phyloP scores from a whole-genome alignment of 78 protist genomes.

The Capsaspora owczarzaki region DNA sequence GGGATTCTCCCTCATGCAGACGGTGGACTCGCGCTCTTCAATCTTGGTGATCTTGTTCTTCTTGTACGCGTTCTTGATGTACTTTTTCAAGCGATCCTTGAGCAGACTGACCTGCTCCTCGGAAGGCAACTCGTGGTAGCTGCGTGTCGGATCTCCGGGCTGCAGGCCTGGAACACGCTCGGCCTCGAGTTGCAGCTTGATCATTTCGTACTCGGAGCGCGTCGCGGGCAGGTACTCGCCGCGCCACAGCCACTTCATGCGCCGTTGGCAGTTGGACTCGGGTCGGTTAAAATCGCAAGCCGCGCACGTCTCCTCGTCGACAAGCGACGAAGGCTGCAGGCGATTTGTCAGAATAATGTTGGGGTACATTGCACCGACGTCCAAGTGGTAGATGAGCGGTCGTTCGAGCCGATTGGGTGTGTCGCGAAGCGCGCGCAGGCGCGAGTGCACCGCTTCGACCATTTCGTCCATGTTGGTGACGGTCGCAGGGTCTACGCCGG shows the following conservation, averaged over 20 bases:
- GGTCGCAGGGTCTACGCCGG: not conserved
- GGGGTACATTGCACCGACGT: slow-evolving; percentile 99
- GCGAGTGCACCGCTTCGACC: slow-evolving; percentile 7
- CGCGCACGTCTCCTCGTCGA: slow-evolving; percentile 76
- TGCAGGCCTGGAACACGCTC: slow-evolving; percentile 20
- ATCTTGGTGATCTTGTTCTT: slow-evolving; percentile 17
- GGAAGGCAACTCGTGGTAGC: slow-evolving; percentile 41
- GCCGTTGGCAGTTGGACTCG: slow-evolving; percentile 51
- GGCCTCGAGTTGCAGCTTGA: slow-evolving; percentile 58
- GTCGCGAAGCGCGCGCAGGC: slow-evolving; percentile 51
- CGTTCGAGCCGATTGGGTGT: slow-evolving; percentile 55
- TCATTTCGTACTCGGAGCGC: slow-evolving; percentile 39
- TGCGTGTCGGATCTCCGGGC: slow-evolving; percentile 6
- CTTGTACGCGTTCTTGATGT: slow-evolving; percentile 60
- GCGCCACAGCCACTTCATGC: slow-evolving; percentile 89
- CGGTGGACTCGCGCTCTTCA: slow-evolving; percentile 39
- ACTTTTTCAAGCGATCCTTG: slow-evolving; percentile 65
- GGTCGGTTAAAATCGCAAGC: slow-evolving; percentile 82
- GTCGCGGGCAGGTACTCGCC: slow-evolving; percentile 68
- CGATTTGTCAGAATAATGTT: slow-evolving; percentile 99
- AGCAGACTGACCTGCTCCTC: slow-evolving; percentile 40
- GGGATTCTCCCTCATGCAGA: slow-evolving; percentile 98
- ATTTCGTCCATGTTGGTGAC: slow-evolving; percentile 67
- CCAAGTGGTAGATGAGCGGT: slow-evolving; percentile 95
- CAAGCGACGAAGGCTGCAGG: slow-evolving; percentile 92